Base-by-base conservation (phyloP, 495 filamentous ascomycete genomes). In the Recurvomyces mirabilis region DNA sequence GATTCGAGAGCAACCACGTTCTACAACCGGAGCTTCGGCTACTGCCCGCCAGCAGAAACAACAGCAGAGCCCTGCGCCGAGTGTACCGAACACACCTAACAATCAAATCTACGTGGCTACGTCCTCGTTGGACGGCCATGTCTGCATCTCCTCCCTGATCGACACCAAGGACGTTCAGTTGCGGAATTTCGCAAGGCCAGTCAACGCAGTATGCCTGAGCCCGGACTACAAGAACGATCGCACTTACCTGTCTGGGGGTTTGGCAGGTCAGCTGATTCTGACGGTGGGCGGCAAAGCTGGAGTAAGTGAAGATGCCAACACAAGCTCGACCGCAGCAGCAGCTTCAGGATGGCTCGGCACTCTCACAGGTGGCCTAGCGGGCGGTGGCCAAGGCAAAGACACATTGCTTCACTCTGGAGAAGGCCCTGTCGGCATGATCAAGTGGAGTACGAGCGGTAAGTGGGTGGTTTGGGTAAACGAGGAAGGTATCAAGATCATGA, bases 401-500 rank as follows among this genome's bases (percentile, higher is more conserved):
- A 84, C 79, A 0, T 66, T 96, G 2, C 60, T 96, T 32, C 93
- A 96, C 61, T 87, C 82, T 22, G 91, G 91, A 3, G 93, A 98
- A 64, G 91, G 91, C 5, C 74, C 77, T 6, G 93, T 98, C 47
- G 84, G 77, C 52, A 82, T 82, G 5, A 87, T 98, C 46, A 83
- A 87, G 59, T 98, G 87, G 86, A 94, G 87, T 0, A 57, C 85
- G 42, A 86, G 87, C 1, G 89, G 91, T 0, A 84, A 81, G 65
- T 95, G 83, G 59, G 82, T 96, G 2, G 82, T 75, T 0, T 98
- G 91, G 91, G 70, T 91, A 18, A 96, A 94, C 54, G 91, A 98
- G 61, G 80, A 89, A 53, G 91, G 91, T 1, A 87, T 94, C 56
- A 94, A 94, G 60, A 87, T 98, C 37, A 96, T 98, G 91, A 74